Evolutionary conservation across 1,284 basidiomycete genomes (phyloP).

Genomic region (Cerioporus squamosus): DNA sequence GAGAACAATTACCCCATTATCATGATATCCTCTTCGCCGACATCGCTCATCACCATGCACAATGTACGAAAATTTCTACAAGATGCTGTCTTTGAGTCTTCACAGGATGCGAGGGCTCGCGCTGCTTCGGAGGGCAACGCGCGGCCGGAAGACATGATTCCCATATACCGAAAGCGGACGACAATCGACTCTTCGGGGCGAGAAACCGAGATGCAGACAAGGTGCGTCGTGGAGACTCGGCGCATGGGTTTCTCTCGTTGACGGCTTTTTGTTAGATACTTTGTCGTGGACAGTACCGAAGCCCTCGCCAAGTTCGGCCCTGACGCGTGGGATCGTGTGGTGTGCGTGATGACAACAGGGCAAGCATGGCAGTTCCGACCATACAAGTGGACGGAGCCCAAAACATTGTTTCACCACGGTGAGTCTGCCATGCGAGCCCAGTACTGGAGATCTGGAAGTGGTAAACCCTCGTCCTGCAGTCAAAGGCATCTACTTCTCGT

Average conservation of each 20-base stretch:
- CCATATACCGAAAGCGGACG: slow-evolving; percentile 79
- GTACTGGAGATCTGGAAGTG: not conserved
- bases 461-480: slow-evolving; percentile 51
- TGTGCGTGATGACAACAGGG: slow-evolving; percentile 97
- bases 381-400: slow-evolving; percentile 96
- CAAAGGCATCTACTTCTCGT: slow-evolving; percentile 92
- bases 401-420: slow-evolving; percentile 93
- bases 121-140: slow-evolving; percentile 74
- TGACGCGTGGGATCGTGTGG: slow-evolving; percentile 94
- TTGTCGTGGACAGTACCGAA: slow-evolving; percentile 92
- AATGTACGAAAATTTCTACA: slow-evolving; percentile 95
- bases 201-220: slow-evolving; percentile 45
- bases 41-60: slow-evolving; percentile 96
- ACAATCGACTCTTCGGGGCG: slow-evolving; percentile 57
- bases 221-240: slow-evolving; percentile 35
- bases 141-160: slow-evolving; percentile 82
- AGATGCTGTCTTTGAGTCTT: slow-evolving; percentile 86
- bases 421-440: slow-evolving; percentile 29
- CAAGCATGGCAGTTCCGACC: slow-evolving; percentile 97
- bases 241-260: not conserved
- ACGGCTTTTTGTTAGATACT: slow-evolving; percentile 51
- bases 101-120: slow-evolving; percentile 72
- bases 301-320: slow-evolving; percentile 89
- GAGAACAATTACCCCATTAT: slow-evolving; percentile 88
- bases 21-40: slow-evolving; percentile 95